phyloP scores from a whole-genome alignment of 164 flowering plant genomes.

The Berberis vulgaris region DNA sequence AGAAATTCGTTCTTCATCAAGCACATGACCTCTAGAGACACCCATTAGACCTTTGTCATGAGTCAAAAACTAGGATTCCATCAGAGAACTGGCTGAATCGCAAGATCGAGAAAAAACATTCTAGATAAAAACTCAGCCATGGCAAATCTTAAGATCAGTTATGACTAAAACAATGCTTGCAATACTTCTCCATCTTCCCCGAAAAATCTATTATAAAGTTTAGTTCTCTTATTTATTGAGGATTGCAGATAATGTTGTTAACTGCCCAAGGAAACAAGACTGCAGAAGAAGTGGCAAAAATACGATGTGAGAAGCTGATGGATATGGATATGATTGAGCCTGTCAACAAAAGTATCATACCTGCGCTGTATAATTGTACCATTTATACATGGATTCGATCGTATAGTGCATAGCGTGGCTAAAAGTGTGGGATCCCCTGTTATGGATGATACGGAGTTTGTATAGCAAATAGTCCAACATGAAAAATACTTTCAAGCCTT shows the following conservation, averaged over 20 bases:
- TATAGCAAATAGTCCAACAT: too few relatives aligned
- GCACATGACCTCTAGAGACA: too few relatives aligned
- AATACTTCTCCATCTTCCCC: not conserved
- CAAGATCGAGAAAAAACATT: too few relatives aligned
- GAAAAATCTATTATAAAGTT: not conserved
- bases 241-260: not conserved
- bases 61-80: too few relatives aligned
- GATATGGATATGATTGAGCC: not conserved
- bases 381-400: not conserved
- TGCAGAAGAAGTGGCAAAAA: not conserved
- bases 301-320: not conserved
- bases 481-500: not conserved
- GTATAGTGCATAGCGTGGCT: not conserved
- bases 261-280: too few relatives aligned
- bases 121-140: not conserved
- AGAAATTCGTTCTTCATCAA: too few relatives aligned
- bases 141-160: not conserved
- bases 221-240: not conserved
- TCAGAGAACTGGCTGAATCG: too few relatives aligned
- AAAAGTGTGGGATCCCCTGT: not conserved
- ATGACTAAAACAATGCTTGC: not conserved
- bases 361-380: not conserved
- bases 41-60: too few relatives aligned
- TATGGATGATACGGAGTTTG: not conserved
- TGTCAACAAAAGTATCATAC: not conserved